A percentile compares a stretch with the other conserved stretches of the same genome.
phyloP scores from a whole-genome alignment of 192 early-diverging fungal genomes.

The Mortierella antarctica region DNA sequence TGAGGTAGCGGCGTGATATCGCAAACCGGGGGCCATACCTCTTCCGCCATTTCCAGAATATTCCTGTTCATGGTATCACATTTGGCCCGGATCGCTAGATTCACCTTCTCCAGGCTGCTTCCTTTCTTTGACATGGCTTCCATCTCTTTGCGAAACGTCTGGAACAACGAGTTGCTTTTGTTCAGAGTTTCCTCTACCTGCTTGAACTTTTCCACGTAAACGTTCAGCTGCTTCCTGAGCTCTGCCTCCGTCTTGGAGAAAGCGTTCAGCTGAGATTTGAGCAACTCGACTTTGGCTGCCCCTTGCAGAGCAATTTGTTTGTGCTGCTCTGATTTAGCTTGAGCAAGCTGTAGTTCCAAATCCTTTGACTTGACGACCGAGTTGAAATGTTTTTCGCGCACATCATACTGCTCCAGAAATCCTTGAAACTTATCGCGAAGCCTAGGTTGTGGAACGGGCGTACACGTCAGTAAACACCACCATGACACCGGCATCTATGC shows the following conservation, averaged over 20 bases:
- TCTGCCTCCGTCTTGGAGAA: conserved; percentile 68
- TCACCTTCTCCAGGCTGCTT: conserved; percentile 67
- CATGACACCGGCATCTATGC: not conserved
- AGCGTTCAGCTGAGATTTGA: conserved; percentile 59
- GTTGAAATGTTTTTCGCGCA: conserved; percentile 72
- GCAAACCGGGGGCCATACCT: conserved; percentile 25
- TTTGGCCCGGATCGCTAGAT: conserved; percentile 60
- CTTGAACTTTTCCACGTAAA: conserved; percentile 74
- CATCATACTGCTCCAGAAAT: conserved; percentile 69
- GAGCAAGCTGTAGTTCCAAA: conserved; percentile 67
- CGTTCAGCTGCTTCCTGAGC: conserved; percentile 64
- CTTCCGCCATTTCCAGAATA: conserved; percentile 70
- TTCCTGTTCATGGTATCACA: conserved; percentile 71
- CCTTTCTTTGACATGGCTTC: conserved; percentile 74
- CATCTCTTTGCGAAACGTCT: conserved; percentile 73
- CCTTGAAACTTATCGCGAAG: conserved; percentile 69
- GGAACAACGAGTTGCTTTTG: conserved; percentile 72
- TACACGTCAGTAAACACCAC: not conserved
- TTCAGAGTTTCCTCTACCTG: conserved; percentile 74
- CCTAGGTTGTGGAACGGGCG: conserved; percentile 13
- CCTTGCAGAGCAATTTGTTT: conserved; percentile 56
- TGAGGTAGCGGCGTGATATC: not conserved
- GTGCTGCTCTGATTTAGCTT: conserved; percentile 66
- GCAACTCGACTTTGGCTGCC: conserved; percentile 23
- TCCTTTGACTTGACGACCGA: conserved; percentile 65